Conservation (phyloP, 441 rosid genomes). For the Sinapis alba region DNA sequence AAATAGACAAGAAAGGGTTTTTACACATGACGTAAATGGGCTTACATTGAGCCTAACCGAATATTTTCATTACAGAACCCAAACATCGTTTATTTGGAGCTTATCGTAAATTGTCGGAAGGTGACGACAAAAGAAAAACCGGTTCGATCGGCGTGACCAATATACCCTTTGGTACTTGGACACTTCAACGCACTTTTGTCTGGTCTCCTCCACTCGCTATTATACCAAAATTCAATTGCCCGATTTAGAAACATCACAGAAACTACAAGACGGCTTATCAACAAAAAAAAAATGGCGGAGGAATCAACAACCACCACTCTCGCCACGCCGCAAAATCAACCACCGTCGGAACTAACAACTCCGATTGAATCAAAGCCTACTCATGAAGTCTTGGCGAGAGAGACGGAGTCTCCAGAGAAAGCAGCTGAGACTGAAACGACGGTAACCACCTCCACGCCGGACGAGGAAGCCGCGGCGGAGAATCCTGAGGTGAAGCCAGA, state of each 20-base stretch:
- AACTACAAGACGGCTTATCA: neutral
- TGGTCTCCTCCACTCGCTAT: neutral
- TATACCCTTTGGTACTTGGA: slow-evolving; percentile 10
- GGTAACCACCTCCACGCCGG: slow-evolving; percentile 15
- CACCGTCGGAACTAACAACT: neutral
- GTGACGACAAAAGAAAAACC: neutral
- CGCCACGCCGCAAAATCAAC: slow-evolving; percentile 25
- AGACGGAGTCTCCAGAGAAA: neutral
- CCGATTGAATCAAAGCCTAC: slow-evolving; percentile 10
- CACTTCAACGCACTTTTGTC: slow-evolving; percentile 5
- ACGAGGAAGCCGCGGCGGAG: neutral
- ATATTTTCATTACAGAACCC: neutral
- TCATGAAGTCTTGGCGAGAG: slow-evolving; percentile 1
- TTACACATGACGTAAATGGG: no score
- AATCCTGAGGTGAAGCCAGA: neutral
- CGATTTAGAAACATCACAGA: slow-evolving; percentile 18
- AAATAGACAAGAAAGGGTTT: neutral
- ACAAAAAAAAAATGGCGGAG: slow-evolving; percentile 28
- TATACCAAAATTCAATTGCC: neutral
- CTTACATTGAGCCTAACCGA: no score
- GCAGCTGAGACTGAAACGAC: slow-evolving; percentile 25
- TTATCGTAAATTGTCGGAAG: neutral
- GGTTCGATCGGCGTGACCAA: slow-evolving; percentile 18
- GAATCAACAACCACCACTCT: slow-evolving; percentile 27
- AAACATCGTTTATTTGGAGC: neutral